phyloP scores from a whole-genome alignment of 1,284 basidiomycete species.

The Vanrija sp. region DNA sequence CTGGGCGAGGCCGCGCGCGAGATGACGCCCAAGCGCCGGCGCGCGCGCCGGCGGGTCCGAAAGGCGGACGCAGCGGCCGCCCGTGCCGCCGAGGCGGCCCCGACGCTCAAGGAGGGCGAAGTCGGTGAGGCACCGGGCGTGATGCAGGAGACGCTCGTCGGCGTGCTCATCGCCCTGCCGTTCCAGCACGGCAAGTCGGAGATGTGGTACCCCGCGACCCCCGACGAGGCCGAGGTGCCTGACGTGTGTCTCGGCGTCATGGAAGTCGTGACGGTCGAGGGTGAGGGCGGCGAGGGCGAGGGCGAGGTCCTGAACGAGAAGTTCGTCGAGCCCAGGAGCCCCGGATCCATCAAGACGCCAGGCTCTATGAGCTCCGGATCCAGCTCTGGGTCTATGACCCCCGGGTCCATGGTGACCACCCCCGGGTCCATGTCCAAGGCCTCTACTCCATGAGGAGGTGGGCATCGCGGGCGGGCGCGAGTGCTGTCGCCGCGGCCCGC shows the following conservation, averaged over 20 bases:
- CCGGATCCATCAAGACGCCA: too few relatives aligned
- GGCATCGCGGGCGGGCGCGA: too few relatives aligned
- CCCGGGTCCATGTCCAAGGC: too few relatives aligned
- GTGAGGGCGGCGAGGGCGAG: background rate
- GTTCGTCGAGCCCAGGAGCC: too few relatives aligned
- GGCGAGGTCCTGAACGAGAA: too few relatives aligned
- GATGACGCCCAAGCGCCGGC: slow-evolving; percentile 2
- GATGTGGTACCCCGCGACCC: slow-evolving; percentile 21
- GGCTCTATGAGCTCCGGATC: too few relatives aligned
- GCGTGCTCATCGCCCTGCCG: slow-evolving; percentile 42
- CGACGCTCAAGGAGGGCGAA: background rate
- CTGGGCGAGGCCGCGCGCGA: slow-evolving; percentile 2
- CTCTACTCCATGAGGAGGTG: too few relatives aligned
- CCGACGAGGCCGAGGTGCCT: slow-evolving; percentile 30
- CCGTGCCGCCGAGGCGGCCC: background rate
- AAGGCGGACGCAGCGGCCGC: background rate
- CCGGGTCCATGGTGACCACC: too few relatives aligned
- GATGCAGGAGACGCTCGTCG: slow-evolving; percentile 31
- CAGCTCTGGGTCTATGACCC: too few relatives aligned
- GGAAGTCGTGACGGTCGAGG: slow-evolving; percentile 6
- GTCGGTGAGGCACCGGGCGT: slow-evolving; percentile 12
- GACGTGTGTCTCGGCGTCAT: slow-evolving; percentile 39
- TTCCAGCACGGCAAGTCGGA: slow-evolving; percentile 15
- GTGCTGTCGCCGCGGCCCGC: too few relatives aligned
- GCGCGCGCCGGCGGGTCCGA: background rate